Evolutionary conservation across 768 basidiomycete genomes (phyloP), one percentile per base, ranked within the genome.

Genomic region (Agaricus sinodeliciosus): DNA sequence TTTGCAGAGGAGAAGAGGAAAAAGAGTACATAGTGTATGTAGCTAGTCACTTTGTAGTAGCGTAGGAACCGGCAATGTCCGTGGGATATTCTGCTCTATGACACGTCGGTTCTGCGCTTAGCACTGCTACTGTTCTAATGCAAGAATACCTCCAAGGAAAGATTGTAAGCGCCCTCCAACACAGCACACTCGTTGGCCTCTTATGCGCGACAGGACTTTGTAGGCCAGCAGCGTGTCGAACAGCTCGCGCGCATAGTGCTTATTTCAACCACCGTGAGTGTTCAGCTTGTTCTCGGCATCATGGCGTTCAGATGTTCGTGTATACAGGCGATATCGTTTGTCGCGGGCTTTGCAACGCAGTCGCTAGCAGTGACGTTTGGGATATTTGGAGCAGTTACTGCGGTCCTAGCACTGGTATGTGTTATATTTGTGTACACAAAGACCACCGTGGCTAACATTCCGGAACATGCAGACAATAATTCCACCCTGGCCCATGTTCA

Each of bases 401-500:
- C 70, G 2, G 56, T 70, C 9, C 65, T 79, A n/a, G 65, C 68
- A 3, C 42, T 78, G 58, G 80, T 80, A 57, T 60, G 74, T 67
- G n/a, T 22, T 22, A 12, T 37, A 22, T 44, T 15, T 41, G 27
- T 26, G 12, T 13, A 27, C 9, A 25, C 25, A 28, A 52, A 28
- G 12, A 37, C 13, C 39, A 43, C 16, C 8, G 42, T 49, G 37
- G 49, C 56, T 22, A 42, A 28, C 11, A 19, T 16, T 42, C 22
- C 40, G 45, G 34, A 7, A 39, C 35, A 18, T 44, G 15, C 57
- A 89, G 87, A 65, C 74, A 43, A 70, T 82, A 11, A 55, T 90
- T 3, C 88, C 87, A 0, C 82, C 82, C 8, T 90, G 88, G 88
- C 77, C 81, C 0, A 68, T 78, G 65, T 86, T 73, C 67, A 85